These are phyloP conservation scores for Ocimum tenuiflorum DNA, from an alignment of 257 asterid genomes.

Conservation along the genomic window DNA sequence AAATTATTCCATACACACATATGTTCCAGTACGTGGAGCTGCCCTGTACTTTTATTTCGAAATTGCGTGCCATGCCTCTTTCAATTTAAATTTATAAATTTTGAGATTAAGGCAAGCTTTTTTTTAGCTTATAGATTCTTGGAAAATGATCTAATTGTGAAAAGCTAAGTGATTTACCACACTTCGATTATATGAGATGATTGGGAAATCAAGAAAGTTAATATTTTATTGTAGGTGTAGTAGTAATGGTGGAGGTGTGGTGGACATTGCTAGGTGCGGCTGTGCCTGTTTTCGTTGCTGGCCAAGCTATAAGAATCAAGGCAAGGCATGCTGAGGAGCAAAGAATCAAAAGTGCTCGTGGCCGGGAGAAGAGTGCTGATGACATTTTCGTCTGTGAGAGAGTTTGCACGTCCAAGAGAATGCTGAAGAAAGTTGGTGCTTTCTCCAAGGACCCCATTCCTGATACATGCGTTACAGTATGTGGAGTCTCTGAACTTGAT, in stretches of 20 bases:
- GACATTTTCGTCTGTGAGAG: constrained; percentile 88
- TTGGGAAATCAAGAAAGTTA: constrained; percentile 5
- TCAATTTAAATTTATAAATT: too few species aligned
- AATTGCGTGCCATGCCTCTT: background rate
- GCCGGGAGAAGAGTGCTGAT: constrained; percentile 79
- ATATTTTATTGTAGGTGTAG: background rate
- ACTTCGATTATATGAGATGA: background rate
- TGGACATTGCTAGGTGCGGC: constrained; percentile 87
- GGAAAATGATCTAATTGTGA: background rate
- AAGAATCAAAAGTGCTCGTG: constrained; percentile 61
- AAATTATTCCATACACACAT: background rate
- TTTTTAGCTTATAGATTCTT: background rate
- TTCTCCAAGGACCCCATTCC: constrained; percentile 95
- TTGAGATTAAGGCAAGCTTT: background rate
- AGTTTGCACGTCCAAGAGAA: constrained; percentile 90
- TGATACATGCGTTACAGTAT: constrained; percentile 83
- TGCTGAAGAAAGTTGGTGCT: constrained; percentile 90
- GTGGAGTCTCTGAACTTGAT: constrained; percentile 94
- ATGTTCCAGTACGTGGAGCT: background rate
- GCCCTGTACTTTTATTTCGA: background rate
- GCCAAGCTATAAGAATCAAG: constrained; percentile 76
- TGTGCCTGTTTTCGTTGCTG: constrained; percentile 70
- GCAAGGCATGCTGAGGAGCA: constrained; percentile 70
- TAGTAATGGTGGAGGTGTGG: constrained; percentile 82
- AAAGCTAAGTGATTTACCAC: background rate